Base-by-base conservation (phyloP, 345 rosid species). In the Gossypium herbaceum region DNA sequence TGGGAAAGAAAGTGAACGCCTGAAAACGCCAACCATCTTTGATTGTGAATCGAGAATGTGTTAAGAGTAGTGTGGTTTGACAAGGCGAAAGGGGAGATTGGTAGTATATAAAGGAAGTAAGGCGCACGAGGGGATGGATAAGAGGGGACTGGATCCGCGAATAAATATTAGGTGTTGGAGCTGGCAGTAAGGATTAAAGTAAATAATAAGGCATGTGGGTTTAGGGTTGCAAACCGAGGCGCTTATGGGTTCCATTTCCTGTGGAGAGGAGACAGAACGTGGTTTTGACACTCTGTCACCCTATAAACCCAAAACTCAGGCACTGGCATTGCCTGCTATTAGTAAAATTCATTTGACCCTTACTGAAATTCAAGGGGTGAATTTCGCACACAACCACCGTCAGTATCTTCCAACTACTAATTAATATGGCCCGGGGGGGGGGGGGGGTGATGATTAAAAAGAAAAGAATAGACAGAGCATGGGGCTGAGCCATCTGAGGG, bases 1-100 rank as follows among this genome's bases (percentile, higher is more conserved):
- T 15, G 91, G 86, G 73, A 87, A 86, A 3, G 93, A 87, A 50
- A 85, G 81, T 10, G 93, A 87, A 8, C 90, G 93, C 79, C 78
- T 75, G 75, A 89, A 87, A 15, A 81, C 87, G 3, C 72, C 73
- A 55, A 75, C 72, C 72, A 65, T 67, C 4, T 7, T 44, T 55
- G 65, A 8, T 41, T 19, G 52, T 7, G 24, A 9, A 9, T 11
- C 45, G 41, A 45, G 11, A 5, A 34, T 50, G 3, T 50, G 4
- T 52, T 52, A 16, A 51, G 73, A 25, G 59, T 51, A 25, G 3
- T 69, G 24, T 10, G 60, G 11, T 70, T 70, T 70, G 61, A 70
- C 47, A 34, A n/a, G 12, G 48, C 12, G 24, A 34, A 29, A 45
- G 8, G 12, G 24, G 74, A 43, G 58, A 19, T 17, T 7, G 47